phyloP scores from a whole-genome alignment of 2,329 filamentous ascomycete genomes.

The Neurospora sp. region DNA sequence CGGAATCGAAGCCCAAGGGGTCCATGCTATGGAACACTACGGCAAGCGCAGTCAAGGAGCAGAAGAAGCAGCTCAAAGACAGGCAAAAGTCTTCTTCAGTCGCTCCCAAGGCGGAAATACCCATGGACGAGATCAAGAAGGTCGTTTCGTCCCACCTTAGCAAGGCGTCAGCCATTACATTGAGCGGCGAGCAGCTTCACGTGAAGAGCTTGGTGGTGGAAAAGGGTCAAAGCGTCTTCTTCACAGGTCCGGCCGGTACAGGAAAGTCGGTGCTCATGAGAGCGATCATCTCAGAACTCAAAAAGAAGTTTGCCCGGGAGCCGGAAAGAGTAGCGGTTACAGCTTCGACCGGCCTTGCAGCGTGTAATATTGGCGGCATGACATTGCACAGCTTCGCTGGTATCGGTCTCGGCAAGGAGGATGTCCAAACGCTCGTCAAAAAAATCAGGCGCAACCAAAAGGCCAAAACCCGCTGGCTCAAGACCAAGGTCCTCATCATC shows the following conservation, averaged over 20 bases:
- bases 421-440: conserved; percentile 67
- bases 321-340: conserved; percentile 85
- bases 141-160: conserved; percentile 25
- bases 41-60: conserved; percentile 64
- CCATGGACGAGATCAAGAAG: conserved; percentile 37
- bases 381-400: conserved; percentile 94
- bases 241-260: conserved; percentile 91
- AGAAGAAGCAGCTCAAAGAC: conserved; percentile 63
- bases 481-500: conserved; percentile 77
- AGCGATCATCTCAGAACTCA: conserved; percentile 74
- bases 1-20: conserved; percentile 25
- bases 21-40: conserved; percentile 59
- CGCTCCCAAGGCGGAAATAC: conserved; percentile 29
- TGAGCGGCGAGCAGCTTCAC: conserved; percentile 79
- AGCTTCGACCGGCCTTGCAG: conserved; percentile 88
- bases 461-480: conserved; percentile 78
- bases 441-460: conserved; percentile 87
- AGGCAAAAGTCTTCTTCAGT: conserved; percentile 39
- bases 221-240: conserved; percentile 82
- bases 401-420: conserved; percentile 89
- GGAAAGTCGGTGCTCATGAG: conserved; percentile 95
- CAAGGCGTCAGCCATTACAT: conserved; percentile 45
- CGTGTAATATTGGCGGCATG: conserved; percentile 92
- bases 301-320: conserved; percentile 64
- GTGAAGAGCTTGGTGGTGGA: conserved; percentile 77